Evolutionary conservation across 2,329 filamentous ascomycete genomes (phyloP), one percentile per base, ranked within the genome.

Genomic region (Beauveria pseudobassiana): DNA sequence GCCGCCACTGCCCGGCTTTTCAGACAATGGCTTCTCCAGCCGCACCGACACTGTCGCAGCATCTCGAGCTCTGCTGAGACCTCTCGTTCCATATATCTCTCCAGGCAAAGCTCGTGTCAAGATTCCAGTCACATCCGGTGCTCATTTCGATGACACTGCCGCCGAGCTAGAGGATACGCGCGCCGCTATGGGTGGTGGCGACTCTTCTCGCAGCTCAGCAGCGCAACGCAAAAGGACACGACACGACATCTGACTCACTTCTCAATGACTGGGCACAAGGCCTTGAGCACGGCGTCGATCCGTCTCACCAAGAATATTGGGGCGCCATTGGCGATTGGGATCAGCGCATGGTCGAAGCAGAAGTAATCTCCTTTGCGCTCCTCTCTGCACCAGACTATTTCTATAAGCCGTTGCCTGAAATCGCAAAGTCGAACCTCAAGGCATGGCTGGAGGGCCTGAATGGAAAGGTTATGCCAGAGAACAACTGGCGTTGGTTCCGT

Each of bases 321-420:
- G 80, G 79, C 0, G 67, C 72, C 1, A 73, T 82, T 2, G 69
- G 71, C 0, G 67, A 79, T 5, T 72, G 72, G 22, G 80, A 83
- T 54, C 81, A 83, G 65, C 69, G 79, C 2, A 83, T 83, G 80
- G 81, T 83, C 2, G 81, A 83, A 64, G 76, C 79, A 46, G 80
- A 83, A 65, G 78, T 79, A 28, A 73, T 83, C 3, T 75, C 78
- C 0, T 81, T 78, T 65, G 78, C 79, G 0, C 69, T 83, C 1
- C 70, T 83, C 0, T 68, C 72, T 3, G 76, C 78, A 0, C 79
- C 80, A 1, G 66, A 71, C 1, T 63, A 46, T 3, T 66, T 70
- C 2, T 76, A 79, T 63, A 70, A 69, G 10, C 65, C 67, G 0
- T 65, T 78, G 6, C 68, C 62, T 1, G 58, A 67, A 0, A n/a